Conservation (phyloP, 2,329 filamentous ascomycete genomes). For the Leptographium wingfieldii region DNA sequence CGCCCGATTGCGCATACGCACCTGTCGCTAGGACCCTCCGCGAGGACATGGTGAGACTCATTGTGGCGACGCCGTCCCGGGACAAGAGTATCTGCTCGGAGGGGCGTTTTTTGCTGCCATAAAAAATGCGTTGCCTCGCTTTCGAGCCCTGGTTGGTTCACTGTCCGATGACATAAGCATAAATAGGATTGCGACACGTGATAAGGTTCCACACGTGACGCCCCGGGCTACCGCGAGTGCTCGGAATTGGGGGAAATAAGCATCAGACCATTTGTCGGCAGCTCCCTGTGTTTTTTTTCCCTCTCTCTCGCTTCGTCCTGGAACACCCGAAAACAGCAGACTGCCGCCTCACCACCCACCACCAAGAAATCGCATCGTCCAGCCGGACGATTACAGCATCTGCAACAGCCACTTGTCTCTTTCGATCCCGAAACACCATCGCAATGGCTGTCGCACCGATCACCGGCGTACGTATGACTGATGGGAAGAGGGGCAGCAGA, state of each 20-base stretch:
- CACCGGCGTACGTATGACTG: slow-evolving; percentile 39
- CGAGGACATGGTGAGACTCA: slow-evolving; percentile 54
- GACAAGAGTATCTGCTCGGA: slow-evolving; percentile 1
- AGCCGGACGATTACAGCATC: background rate
- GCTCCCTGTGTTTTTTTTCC: slow-evolving; percentile 9
- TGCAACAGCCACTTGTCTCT: background rate
- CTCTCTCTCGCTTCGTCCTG: slow-evolving; percentile 1
- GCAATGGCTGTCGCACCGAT: slow-evolving; percentile 45
- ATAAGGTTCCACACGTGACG: slow-evolving; percentile 7
- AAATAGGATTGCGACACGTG: background rate
- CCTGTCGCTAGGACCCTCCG: slow-evolving; percentile 48
- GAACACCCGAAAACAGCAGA: background rate
- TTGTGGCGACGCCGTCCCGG: slow-evolving; percentile 21
- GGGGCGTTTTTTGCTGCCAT: background rate
- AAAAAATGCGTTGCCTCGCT: background rate
- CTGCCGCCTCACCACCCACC: background rate
- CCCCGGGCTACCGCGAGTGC: slow-evolving; percentile 6
- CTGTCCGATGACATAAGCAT: background rate
- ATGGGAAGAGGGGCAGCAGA: background rate
- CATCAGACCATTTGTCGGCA: slow-evolving; percentile 14
- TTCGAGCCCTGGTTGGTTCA: background rate
- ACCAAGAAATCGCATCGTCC: background rate
- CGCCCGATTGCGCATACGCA: slow-evolving; percentile 23
- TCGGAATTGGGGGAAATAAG: slow-evolving; percentile 10
- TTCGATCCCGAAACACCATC: slow-evolving; percentile 12